Evolutionary conservation across 768 basidiomycete species (phyloP).

Genomic region (Podaxis sp.): DNA sequence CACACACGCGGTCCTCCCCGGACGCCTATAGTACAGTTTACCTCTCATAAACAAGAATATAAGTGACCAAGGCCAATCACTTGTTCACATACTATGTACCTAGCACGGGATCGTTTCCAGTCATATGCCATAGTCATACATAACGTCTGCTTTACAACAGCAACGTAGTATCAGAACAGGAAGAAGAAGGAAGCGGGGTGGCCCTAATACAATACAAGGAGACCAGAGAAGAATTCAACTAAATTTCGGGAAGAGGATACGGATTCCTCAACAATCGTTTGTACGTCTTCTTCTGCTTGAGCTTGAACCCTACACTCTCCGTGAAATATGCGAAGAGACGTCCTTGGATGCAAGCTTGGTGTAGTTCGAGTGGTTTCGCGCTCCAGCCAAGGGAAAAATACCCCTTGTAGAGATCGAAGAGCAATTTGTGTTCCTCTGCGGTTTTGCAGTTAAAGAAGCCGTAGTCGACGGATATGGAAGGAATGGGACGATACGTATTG

Average conservation of each 20-base stretch:
- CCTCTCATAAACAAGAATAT: too few species aligned
- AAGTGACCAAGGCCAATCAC: too few species aligned
- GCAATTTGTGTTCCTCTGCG: conserved; percentile 22
- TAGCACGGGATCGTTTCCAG: too few species aligned
- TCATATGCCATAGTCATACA: neutral
- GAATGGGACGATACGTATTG: conserved; percentile 6
- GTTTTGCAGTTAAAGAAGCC: conserved; percentile 35
- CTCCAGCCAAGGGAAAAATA: conserved; percentile 23
- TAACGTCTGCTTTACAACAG: neutral
- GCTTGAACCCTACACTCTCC: conserved; percentile 15
- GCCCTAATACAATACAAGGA: neutral
- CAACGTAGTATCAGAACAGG: neutral
- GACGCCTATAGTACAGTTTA: too few species aligned
- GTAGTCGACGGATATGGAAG: conserved; percentile 28
- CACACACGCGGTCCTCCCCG: too few species aligned
- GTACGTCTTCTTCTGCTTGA: conserved; percentile 27
- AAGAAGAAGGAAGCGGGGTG: neutral
- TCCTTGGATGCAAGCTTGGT: conserved; percentile 34
- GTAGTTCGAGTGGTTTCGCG: conserved; percentile 32
- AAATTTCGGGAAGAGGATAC: conserved; percentile 22
- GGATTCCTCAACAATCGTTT: conserved; percentile 30
- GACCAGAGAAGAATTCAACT: neutral
- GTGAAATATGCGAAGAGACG: conserved; percentile 27
- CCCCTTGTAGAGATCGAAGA: conserved; percentile 33
- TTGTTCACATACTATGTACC: too few species aligned